phyloP scores from a whole-genome alignment of 2,329 filamentous ascomycete genomes.

The Amphichorda felina region DNA sequence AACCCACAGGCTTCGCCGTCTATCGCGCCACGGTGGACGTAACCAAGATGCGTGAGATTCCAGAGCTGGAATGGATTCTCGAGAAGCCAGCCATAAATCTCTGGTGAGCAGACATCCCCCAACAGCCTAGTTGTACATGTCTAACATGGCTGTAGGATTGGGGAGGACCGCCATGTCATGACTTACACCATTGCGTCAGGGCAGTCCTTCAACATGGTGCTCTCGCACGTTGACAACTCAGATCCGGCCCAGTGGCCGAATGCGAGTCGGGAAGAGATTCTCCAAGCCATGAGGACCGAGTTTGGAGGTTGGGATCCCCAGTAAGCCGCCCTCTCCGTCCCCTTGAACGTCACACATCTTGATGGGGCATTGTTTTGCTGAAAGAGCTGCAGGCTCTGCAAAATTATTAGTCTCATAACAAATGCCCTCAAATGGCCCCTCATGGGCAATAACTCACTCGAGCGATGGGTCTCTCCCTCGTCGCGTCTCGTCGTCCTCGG shows the following conservation, averaged over 20 bases:
- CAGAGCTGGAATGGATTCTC: constrained; percentile 24
- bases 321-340: no score
- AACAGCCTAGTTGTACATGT: neutral
- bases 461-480: constrained; percentile 15
- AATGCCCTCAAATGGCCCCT: constrained; percentile 25
- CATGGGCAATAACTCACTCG: constrained; percentile 9
- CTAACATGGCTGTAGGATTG: constrained; percentile 17
- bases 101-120: constrained; percentile 15
- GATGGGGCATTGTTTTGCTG: no score
- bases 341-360: no score
- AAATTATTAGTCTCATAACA: no score
- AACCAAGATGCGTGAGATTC: constrained; percentile 19
- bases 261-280: constrained; percentile 7
- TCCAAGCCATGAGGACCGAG: constrained; percentile 19
- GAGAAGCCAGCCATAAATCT: constrained; percentile 24
- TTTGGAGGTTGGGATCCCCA: constrained; percentile 19
- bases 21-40: constrained; percentile 27
- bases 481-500: constrained; percentile 23
- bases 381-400: no score
- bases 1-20: constrained; percentile 23
- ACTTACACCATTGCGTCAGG: constrained; percentile 28
- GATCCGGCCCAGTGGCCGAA: constrained; percentile 2
- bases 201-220: constrained; percentile 31
- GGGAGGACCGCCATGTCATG: constrained; percentile 29
- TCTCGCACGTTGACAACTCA: constrained; percentile 18